A percentile compares a stretch with the other conserved stretches of the same genome.
phyloP scores from a whole-genome alignment of 2,329 filamentous ascomycete genomes.

The Stenocarpella maydis region DNA sequence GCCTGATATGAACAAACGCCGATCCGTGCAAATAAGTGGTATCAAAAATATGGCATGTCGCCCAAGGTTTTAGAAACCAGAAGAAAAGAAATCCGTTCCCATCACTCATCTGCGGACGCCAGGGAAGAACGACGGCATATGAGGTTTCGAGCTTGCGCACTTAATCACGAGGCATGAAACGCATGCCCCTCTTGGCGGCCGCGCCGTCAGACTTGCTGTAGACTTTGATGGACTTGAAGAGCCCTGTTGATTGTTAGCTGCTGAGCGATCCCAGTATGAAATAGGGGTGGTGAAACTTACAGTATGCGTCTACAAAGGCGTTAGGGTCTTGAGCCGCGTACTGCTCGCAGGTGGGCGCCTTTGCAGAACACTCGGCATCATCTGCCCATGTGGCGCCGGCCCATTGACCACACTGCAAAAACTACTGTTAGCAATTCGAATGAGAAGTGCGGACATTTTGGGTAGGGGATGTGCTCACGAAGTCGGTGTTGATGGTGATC shows the following conservation, averaged over 20 bases:
- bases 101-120: conserved; percentile 2
- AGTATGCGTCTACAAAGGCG: conserved; percentile 35
- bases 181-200: conserved; percentile 22
- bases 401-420: conserved; percentile 82
- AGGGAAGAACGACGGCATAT: conserved; percentile 13
- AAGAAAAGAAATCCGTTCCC: background rate
- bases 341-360: conserved; percentile 71
- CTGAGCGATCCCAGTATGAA: background rate
- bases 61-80: conserved; percentile 5
- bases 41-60: conserved; percentile 24
- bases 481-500: conserved; percentile 67
- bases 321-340: conserved; percentile 68
- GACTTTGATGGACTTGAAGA: conserved; percentile 35
- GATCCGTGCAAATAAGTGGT: conserved; percentile 20
- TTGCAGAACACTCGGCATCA: conserved; percentile 64
- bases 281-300: background rate
- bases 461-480: conserved; percentile 1
- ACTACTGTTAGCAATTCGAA: conserved; percentile 64
- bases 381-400: conserved; percentile 71
- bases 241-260: conserved; percentile 17
- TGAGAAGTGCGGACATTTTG: background rate
- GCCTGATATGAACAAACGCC: conserved; percentile 4
- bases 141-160: background rate
- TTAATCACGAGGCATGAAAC: conserved; percentile 25
- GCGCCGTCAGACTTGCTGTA: conserved; percentile 14